Evolutionary conservation across 2,329 filamentous ascomycete genomes (phyloP).

Genomic region (Cercospora zeina): DNA sequence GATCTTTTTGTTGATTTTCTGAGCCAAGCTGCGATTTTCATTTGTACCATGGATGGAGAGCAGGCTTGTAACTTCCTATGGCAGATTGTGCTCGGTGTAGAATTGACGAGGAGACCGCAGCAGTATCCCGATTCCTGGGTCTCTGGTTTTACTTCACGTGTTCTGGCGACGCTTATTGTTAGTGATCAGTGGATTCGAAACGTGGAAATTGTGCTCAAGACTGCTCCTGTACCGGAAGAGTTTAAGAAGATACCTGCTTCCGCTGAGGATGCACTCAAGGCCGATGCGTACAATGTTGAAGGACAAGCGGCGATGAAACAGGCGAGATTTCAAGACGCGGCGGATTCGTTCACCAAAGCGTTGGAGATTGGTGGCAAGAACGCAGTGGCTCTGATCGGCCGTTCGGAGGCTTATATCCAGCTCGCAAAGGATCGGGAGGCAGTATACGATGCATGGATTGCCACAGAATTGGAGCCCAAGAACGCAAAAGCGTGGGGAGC

Average conservation of each 20-base stretch:
- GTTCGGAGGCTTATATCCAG: neutral
- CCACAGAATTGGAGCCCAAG: neutral
- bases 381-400: neutral
- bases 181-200: slow-evolving; percentile 5
- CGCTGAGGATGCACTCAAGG: neutral
- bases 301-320: neutral
- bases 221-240: neutral
- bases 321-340: neutral
- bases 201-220: neutral
- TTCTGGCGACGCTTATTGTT: neutral
- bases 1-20: slow-evolving; percentile 1
- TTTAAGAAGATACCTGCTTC: neutral
- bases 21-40: neutral
- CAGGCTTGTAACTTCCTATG: slow-evolving; percentile 1
- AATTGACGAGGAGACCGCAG: slow-evolving; percentile 1
- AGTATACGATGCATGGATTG: neutral
- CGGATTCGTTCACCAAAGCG: neutral
- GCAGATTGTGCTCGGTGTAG: neutral
- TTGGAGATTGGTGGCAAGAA: neutral
- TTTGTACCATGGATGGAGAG: neutral
- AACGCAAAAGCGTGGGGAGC: neutral
- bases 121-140: slow-evolving; percentile 1
- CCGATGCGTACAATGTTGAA: neutral
- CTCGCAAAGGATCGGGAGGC: neutral
- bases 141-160: neutral